Evolutionary conservation across 139 green algal species (phyloP).

Genomic region (Tetraselmis striata): DNA sequence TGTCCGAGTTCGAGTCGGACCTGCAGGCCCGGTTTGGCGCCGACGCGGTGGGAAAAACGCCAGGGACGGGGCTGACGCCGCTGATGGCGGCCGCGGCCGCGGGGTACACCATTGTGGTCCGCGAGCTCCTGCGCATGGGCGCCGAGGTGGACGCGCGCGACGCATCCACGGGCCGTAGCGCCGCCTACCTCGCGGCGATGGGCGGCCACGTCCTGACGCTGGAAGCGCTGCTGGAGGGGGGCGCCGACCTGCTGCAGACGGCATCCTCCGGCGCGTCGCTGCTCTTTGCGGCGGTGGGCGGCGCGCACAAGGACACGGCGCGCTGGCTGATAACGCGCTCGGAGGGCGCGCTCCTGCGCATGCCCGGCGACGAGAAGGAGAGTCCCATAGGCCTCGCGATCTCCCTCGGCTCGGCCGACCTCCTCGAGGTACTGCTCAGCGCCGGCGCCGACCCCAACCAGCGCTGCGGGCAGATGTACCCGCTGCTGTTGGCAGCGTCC

Average conservation of each 20-base stretch:
- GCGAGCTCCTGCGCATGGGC: not conserved
- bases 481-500: not conserved
- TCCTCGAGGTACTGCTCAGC: not conserved
- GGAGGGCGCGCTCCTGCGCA: not conserved
- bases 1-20: not conserved
- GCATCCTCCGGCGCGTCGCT: not conserved
- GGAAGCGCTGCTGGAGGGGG: not conserved
- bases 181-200: not conserved
- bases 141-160: not conserved
- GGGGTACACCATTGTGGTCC: not conserved
- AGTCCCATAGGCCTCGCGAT: not conserved
- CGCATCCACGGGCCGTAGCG: not conserved
- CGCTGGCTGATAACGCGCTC: not conserved
- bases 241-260: not conserved
- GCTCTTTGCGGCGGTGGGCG: not conserved
- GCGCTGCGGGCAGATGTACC: not conserved
- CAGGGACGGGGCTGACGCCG: not conserved
- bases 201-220: not conserved
- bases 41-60: not conserved
- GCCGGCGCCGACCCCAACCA: not conserved
- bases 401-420: not conserved
- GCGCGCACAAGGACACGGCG: not conserved
- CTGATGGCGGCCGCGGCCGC: not conserved
- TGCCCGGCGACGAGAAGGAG: not conserved
- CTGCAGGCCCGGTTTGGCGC: not conserved